Conservation (phyloP, 768 basidiomycete species). For the Amanita polypyramis region DNA sequence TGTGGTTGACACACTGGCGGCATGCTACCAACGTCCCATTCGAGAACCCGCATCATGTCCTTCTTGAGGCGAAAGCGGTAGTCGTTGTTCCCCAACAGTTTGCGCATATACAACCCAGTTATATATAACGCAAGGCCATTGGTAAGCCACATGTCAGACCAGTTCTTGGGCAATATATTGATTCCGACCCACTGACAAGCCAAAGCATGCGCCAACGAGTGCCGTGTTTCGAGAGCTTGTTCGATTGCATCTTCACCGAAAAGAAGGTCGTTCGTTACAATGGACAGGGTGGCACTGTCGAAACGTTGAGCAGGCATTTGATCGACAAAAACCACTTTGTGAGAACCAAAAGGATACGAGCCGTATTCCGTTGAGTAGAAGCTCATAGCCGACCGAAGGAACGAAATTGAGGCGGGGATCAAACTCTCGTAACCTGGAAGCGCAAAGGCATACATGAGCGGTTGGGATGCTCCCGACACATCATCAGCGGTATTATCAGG, state of each 20-base stretch:
- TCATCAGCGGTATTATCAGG: slow-evolving; percentile 52
- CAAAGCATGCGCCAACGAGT: slow-evolving; percentile 76
- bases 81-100: slow-evolving; percentile 91
- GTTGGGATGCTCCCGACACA: slow-evolving; percentile 51
- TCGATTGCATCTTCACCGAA: slow-evolving; percentile 87
- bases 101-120: slow-evolving; percentile 76
- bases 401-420: slow-evolving; percentile 58
- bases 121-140: slow-evolving; percentile 90
- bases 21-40: slow-evolving; percentile 80
- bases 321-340: slow-evolving; percentile 91
- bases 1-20: slow-evolving; percentile 92
- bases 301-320: slow-evolving; percentile 75
- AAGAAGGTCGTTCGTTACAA: slow-evolving; percentile 72
- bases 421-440: slow-evolving; percentile 78
- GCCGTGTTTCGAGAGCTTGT: slow-evolving; percentile 85
- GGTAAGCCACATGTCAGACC: slow-evolving; percentile 95
- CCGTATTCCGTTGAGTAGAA: slow-evolving; percentile 89
- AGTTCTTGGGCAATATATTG: slow-evolving; percentile 88
- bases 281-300: slow-evolving; percentile 75
- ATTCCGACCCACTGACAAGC: slow-evolving; percentile 97
- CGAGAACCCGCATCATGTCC: slow-evolving; percentile 89
- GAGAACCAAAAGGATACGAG: slow-evolving; percentile 92
- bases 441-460: slow-evolving; percentile 85
- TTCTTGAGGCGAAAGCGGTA: slow-evolving; percentile 92
- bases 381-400: slow-evolving; percentile 82